Evolutionary conservation across 1,139 yeast species (phyloP).

Genomic region (Scheffersomyces parashehatae): DNA sequence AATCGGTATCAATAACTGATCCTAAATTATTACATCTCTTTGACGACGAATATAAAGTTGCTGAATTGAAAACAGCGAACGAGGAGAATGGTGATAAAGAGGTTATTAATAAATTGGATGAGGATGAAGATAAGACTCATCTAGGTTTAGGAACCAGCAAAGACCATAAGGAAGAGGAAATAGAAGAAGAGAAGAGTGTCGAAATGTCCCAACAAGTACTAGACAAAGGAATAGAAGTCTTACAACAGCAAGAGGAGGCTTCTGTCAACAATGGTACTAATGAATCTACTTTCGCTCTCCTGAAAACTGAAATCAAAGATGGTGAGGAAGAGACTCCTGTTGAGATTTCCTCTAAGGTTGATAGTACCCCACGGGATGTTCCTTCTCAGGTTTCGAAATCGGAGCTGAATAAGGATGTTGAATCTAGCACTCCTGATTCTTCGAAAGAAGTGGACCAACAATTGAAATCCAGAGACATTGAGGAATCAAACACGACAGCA

Average conservation of each 20-base stretch:
- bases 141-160: background rate
- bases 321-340: too few relatives aligned
- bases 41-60: slow-evolving; percentile 13
- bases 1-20: slow-evolving; percentile 8
- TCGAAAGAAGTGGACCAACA: too few relatives aligned
- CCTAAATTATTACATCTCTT: slow-evolving; percentile 14
- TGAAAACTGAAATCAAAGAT: background rate
- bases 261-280: background rate
- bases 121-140: background rate
- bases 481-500: background rate
- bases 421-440: too few relatives aligned
- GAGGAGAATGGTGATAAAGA: background rate
- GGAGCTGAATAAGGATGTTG: too few relatives aligned
- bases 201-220: background rate
- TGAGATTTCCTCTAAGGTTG: too few relatives aligned
- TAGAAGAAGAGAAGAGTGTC: background rate
- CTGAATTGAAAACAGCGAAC: background rate
- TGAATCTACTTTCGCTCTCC: background rate
- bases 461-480: too few relatives aligned
- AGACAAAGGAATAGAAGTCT: background rate
- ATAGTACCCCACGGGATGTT: too few relatives aligned
- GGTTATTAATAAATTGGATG: background rate
- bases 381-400: too few relatives aligned
- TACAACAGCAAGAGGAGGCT: background rate
- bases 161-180: background rate